Evolutionary conservation across 2,329 filamentous ascomycete species (phyloP), one percentile per base, ranked within the genome.

Genomic region (Calonectria montana): DNA sequence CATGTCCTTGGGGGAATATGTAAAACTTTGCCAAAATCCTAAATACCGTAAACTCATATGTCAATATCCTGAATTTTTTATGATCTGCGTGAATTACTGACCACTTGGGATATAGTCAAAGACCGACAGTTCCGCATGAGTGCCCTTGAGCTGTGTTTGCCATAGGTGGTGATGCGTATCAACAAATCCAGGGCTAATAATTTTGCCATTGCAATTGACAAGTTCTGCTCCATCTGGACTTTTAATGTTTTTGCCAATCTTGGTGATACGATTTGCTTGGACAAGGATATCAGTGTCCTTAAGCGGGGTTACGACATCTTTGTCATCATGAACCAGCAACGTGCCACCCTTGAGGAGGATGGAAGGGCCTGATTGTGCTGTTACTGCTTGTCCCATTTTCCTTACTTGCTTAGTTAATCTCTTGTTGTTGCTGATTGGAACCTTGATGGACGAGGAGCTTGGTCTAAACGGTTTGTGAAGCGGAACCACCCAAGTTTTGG

Each of bases 161-260:
- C 69, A 75, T 3, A 72, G 12, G n/a, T 76, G 74, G 31, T 73
- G 74, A 3, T 76, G 73, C 3, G 72, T 74, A 8, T 75, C 72
- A 15, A 75, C 48, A 47, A 76, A 75, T 1, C 73, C 74, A 0
- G 73, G 74, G 25, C 59, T 65, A 1, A 73, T 50, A 6, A 75
- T 74, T 39, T 76, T 74, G 29, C 67, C 47, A 15, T 63, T 12
- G 27, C 70, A 75, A 47, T 75, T 43, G 3, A 75, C 1, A n/a
- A 69, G 2, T 12, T 73, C 57, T 2, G 62, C 10, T 7, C 43
- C 27, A 2, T 45, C 3, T 0, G 25, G 57, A 15, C 55, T 7
- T 0, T 41, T 8, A 9, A 75, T 61, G 1, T 16, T n/a, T 13
- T 39, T 71, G 2, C 57, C 67, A 41, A 71, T 45, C 55, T 67